Base-by-base conservation (phyloP, 805 yeast genomes). In the Candida berthetii region DNA sequence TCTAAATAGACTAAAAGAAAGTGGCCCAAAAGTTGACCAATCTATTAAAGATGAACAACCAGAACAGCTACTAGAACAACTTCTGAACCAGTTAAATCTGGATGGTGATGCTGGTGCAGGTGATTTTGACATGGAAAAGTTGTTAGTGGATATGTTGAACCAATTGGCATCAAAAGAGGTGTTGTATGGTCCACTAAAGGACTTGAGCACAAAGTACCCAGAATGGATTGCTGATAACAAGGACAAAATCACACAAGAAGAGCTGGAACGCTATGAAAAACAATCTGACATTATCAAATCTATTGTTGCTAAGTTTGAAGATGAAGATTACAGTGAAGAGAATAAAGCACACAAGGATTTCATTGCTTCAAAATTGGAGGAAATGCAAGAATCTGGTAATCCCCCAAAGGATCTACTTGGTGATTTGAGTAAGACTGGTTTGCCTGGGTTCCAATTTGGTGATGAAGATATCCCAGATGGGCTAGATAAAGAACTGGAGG, bases 111-210 rank as follows among this genome's bases (percentile, higher is more conserved):
- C 54, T 2, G n/a, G 9, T 27, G 29, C 55, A 1, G 67, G 52
- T 16, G 69, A 62, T 14, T 62, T 83, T 47, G 89, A 83, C 54
- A 73, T 82, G 62, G 68, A 82, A 20, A 76, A 77, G 44, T 63
- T 87, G 37, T 64, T 87, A 45, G 73, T 71, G 16, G 87, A 85
- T 31, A 80, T 91, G 79, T 69, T 91, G 53, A 82, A 79, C 47
- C 91, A 89, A 57, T 72, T 91, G 58, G 77, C 93, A 7, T 78
- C 93, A 5, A 91, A 89, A 55, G 90, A 82, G 43, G 85, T 90
- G 17, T 69, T 91, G 31, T 90, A 86, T 56, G 95, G 84, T 50
- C 96, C 98, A 3, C 72, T 91, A 64, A 84, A 82, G 54, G 96
- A 88, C 45, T 71, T 90, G 58, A 77, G 81, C 48, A 64, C 68